Base-by-base conservation (phyloP, 2,329 filamentous ascomycete species). In the Aspergillus awamori region DNA sequence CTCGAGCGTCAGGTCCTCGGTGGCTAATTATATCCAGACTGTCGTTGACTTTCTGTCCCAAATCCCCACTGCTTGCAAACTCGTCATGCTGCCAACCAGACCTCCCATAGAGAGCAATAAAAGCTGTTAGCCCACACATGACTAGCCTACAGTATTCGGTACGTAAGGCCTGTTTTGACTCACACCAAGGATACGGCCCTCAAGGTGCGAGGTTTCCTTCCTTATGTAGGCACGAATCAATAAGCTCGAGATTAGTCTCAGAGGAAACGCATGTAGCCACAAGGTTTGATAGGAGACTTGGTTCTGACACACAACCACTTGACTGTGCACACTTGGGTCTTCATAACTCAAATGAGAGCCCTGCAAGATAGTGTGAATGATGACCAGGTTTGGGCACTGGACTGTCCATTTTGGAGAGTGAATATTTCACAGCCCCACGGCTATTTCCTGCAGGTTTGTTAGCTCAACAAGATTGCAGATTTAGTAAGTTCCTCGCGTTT, bases 1-100 rank as follows among this genome's bases (percentile, higher is more conserved):
- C 80, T 55, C 73, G 71, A 26, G 75, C 73, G 65, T 83, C 81
- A 4, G 81, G 80, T 4, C 81, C 81, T 55, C 80, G 78, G 67
- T 82, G 80, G 24, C 74, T 72, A 62, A 82, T 75, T 51, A 75
- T 63, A 24, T 79, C 73, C 28, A 80, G 64, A 55, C 75, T 77
- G 15, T 66, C 65, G 17, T 72, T 53, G 17, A 77, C 66, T 26
- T 66, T 60, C 15, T 17, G 15, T 20, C 6, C 20, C 51, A 53
- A 5, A n/a, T 24, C 22, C 28, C 15, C 30, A 26, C 26, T 20
- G 11, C 8, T 3, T n/a, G 47, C 15, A 24, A 30, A 52, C 11
- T 43, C n/a, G 30, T 41, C 47, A 6, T 53, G 43, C 26, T n/a
- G 41, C 15, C 51, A 53, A 24, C 10, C 33, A 6, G 47, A 2